Evolutionary conservation across 495 filamentous ascomycete genomes (phyloP), one percentile per base, ranked within the genome.

Genomic region (Trichocladium antarcticum): DNA sequence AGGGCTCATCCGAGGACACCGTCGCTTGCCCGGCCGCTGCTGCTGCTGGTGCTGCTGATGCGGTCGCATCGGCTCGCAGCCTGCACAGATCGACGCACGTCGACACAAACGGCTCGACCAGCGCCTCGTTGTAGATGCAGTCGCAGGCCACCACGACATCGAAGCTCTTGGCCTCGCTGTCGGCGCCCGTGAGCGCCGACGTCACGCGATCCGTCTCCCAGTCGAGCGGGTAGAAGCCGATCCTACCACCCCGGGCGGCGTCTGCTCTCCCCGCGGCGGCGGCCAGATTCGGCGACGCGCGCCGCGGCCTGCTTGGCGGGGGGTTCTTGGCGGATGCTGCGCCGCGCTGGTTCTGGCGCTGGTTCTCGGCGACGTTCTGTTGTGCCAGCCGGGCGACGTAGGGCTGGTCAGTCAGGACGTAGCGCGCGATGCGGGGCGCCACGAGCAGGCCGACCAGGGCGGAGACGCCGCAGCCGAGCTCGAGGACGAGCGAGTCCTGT

Each of bases 401-500:
- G 42, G 80, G 72, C 58, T 96, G 89, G 62, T 98, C 92, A 5
- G 89, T 95, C 31, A 89, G 79, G 35, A 94, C 68, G 53, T 89
- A 94, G 47, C 69, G 71, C 5, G 67, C 49, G 29, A 95, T 70
- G 1, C 60, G 65, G 1, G 80, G 77, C 5, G 79, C 74, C 17
- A 94, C 61, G 2, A 77, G 57, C 34, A 89, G 65, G 12, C 79
- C 84, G 36, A 87, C 73, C 10, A 96, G 71, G 36, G 79, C 83
- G 8, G 88, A 84, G 53, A 90, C 83, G 45, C 92, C 92, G 58
- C 84, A 87, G 27, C 92, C 92, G 3, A 98, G 78, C 58, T 98
- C 90, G 46, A 93, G 64, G 35, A 89, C 73, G 12, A 67, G 69
- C 14, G 84, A 81, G 6, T 68, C 56, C 1, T 69, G 39, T 31